A percentile compares a stretch with the other conserved stretches of the same genome.
Evolutionary conservation across 2,329 filamentous ascomycete genomes (phyloP).

Genomic region (Elsinoe australis): DNA sequence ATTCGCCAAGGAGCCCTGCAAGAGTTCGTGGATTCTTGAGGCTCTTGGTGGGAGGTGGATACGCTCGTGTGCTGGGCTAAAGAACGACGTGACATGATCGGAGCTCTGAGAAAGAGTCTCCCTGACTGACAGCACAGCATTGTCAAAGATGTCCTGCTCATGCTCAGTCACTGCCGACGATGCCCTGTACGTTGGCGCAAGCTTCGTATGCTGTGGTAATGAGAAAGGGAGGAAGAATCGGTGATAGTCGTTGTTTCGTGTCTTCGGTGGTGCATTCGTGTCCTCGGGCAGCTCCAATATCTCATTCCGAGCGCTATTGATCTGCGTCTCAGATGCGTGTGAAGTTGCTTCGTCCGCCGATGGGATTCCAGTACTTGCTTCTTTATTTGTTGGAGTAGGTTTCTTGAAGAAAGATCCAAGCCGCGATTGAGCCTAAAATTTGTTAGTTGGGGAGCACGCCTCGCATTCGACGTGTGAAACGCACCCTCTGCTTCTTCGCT

Average conservation of each 20-base stretch:
- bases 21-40: slow-evolving; percentile 33
- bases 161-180: too few species aligned
- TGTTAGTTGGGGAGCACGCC: background rate
- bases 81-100: background rate
- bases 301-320: too few species aligned
- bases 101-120: background rate
- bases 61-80: slow-evolving; percentile 4
- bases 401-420: slow-evolving; percentile 23
- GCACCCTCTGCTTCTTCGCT: slow-evolving; percentile 36
- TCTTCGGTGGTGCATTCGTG: background rate
- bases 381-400: slow-evolving; percentile 27
- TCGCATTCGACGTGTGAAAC: slow-evolving; percentile 20
- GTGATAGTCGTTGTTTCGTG: slow-evolving; percentile 38
- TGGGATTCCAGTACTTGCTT: background rate
- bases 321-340: too few species aligned
- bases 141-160: too few species aligned
- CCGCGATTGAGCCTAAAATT: slow-evolving; percentile 28
- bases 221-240: slow-evolving; percentile 76
- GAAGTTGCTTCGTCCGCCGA: too few species aligned
- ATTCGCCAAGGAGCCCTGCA: slow-evolving; percentile 36
- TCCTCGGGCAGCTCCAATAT: too few species aligned
- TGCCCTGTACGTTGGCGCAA: slow-evolving; percentile 50
- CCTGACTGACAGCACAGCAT: too few species aligned
- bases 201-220: slow-evolving; percentile 60
- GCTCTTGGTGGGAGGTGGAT: background rate